A percentile compares a stretch with the other conserved stretches of the same genome.
These are phyloP conservation scores for Guillardia theta DNA, from an alignment of 78 protist species.

Conservation along the genomic window DNA sequence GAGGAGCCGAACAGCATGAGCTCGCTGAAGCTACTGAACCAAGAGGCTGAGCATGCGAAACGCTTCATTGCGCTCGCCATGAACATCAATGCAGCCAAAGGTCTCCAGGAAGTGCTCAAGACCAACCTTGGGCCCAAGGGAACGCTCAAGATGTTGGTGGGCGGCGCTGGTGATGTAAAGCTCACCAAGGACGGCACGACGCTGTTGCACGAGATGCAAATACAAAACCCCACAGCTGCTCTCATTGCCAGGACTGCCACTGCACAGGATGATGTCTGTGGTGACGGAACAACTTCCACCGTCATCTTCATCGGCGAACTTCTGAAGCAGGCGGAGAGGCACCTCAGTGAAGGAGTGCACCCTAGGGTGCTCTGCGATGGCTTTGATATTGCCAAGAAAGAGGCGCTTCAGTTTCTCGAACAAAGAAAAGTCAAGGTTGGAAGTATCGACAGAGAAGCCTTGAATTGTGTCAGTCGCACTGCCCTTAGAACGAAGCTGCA, in stretches of 20 bases:
- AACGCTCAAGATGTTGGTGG: constrained; percentile 83
- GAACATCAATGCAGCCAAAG: constrained; percentile 92
- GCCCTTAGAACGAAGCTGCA: constrained; percentile 44
- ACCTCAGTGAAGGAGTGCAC: constrained; percentile 95
- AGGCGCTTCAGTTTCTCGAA: constrained; percentile 72
- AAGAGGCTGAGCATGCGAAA: constrained; percentile 34
- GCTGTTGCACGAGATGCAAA: constrained; percentile 74
- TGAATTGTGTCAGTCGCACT: background rate
- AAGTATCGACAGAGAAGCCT: background rate
- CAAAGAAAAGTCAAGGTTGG: background rate
- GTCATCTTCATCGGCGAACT: constrained; percentile 97
- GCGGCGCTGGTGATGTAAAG: constrained; percentile 97
- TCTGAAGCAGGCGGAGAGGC: constrained; percentile 88
- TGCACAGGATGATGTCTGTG: constrained; percentile 98
- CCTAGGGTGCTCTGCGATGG: constrained; percentile 97
- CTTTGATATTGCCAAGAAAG: constrained; percentile 87
- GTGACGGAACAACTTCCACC: constrained; percentile 99
- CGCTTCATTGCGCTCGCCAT: constrained; percentile 70
- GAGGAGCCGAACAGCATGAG: background rate
- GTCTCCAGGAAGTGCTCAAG: constrained; percentile 90
- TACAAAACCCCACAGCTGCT: constrained; percentile 98
- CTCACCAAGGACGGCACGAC: constrained; percentile 98
- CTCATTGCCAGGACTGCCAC: constrained; percentile 99
- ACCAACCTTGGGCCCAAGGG: constrained; percentile 98
- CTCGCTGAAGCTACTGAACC: background rate